phyloP scores from a whole-genome alignment of 192 early-diverging fungal genomes.

The Mortierella alpina region DNA sequence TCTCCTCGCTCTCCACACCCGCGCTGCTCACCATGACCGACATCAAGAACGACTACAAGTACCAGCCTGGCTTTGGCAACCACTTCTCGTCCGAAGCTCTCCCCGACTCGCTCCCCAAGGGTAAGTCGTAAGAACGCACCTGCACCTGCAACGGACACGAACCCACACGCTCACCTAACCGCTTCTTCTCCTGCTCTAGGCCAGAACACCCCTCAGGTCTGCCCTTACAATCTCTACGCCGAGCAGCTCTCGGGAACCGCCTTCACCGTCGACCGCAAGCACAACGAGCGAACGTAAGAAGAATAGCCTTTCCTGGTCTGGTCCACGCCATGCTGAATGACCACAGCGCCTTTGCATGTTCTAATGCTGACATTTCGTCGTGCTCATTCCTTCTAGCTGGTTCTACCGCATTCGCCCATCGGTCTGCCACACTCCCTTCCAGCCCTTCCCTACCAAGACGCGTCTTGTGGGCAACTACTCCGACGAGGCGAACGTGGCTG shows the following conservation, averaged over 20 bases:
- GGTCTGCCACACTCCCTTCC: slow-evolving; percentile 83
- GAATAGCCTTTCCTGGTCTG: neutral
- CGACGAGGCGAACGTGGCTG: slow-evolving; percentile 57
- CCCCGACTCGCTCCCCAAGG: slow-evolving; percentile 82
- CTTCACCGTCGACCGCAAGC: slow-evolving; percentile 83
- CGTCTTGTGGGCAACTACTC: slow-evolving; percentile 73
- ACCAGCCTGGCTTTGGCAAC: slow-evolving; percentile 90
- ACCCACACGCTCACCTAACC: neutral
- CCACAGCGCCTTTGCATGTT: neutral
- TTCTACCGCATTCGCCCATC: slow-evolving; percentile 96
- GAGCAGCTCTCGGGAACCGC: slow-evolving; percentile 95
- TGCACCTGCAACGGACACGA: neutral
- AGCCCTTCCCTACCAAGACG: slow-evolving; percentile 26
- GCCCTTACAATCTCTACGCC: slow-evolving; percentile 90
- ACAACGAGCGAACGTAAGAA: slow-evolving; percentile 80
- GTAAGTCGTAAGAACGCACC: slow-evolving; percentile 44
- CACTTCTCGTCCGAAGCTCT: slow-evolving; percentile 88
- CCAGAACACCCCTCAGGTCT: slow-evolving; percentile 93
- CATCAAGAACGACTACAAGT: slow-evolving; percentile 61
- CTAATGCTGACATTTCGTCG: neutral
- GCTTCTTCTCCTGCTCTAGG: slow-evolving; percentile 50
- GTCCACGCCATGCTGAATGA: neutral
- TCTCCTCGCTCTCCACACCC: neutral
- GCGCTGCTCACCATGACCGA: slow-evolving; percentile 17
- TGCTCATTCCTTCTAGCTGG: slow-evolving; percentile 70